Base-by-base conservation (phyloP, 164 flowering plant genomes). In the Stephania yunnanensis region DNA sequence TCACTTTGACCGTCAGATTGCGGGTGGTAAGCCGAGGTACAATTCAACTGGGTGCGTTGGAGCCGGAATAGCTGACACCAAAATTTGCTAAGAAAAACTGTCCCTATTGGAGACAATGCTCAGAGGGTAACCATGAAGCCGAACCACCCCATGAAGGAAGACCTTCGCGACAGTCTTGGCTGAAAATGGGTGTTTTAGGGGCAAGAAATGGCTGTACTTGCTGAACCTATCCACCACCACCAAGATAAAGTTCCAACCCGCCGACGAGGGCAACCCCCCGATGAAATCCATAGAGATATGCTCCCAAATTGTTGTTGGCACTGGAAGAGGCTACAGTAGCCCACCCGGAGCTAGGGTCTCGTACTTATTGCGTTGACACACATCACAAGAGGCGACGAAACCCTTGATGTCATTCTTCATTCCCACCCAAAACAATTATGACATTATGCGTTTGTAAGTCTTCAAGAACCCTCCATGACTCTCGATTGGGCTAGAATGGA, bases 231-330 rank as follows among this genome's bases (percentile, higher is more conserved):
- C 68, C 6, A 61, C 67, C 15, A 72, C 74, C 22, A 61, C 74
- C 68, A 72, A 7, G 8, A 46, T 70, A 5, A 12, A 13, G 1
- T 4, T 70, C 4, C 48, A n/a, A 1, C 72, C 58, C 0, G 10
- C 5, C 0, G 68, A 72, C 31, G 25, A 11, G 1, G 74, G 74
- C 4, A 58, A 13, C 5, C 42, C 74, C 6, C 61, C 68, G 1
- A 61, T 58, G 30, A 72, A 72, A 48, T 72, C 74, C 74, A 72
- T 72, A 10, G 74, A 58, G 19, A 72, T 6, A 30, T 72, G 48
- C 10, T n/a, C 74, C 74, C 74, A 72, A 20, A 72, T 22, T 19
- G 9, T 12, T 9, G 29, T 1, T 30, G 31, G 69, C 29, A 29
- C 4, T 0, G 69, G 15, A 2, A 67, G 17, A 0, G 69, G 69